These are phyloP conservation scores for Globisporangium nodosum DNA, from an alignment of 352 stramenopile species.

Conservation along the genomic window DNA sequence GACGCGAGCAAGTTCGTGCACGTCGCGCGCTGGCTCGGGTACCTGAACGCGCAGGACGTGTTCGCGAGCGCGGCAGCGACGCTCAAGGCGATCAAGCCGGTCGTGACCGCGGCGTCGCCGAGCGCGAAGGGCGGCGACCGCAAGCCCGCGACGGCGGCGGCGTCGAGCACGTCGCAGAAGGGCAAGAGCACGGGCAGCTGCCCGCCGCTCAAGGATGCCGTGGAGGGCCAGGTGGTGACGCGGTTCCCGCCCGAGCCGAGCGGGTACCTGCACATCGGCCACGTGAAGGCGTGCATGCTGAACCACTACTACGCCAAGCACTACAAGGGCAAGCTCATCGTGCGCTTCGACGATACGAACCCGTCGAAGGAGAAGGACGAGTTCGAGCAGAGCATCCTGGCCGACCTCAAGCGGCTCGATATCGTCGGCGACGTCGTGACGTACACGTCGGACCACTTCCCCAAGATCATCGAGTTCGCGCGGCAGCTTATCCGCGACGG, in stretches of 20 bases:
- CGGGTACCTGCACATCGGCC: constrained; percentile 88
- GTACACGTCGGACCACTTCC: constrained; percentile 99
- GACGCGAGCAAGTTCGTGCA: constrained; percentile 50
- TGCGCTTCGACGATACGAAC: constrained; percentile 99
- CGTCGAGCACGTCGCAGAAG: constrained; percentile 30
- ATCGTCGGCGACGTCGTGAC: constrained; percentile 79
- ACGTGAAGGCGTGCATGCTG: constrained; percentile 99
- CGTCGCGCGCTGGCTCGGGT: constrained; percentile 69
- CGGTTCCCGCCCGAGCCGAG: constrained; percentile 75
- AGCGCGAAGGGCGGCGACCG: constrained; percentile 10
- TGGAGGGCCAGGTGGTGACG: constrained; percentile 94
- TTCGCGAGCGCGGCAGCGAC: constrained; percentile 46
- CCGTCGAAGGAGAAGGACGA: constrained; percentile 99
- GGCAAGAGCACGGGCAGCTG: constrained; percentile 87
- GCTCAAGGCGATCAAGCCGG: constrained; percentile 45
- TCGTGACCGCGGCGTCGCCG: constrained; percentile 8
- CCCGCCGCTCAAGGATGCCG: constrained; percentile 91
- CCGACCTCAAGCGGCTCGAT: constrained; percentile 85
- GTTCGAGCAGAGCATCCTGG: constrained; percentile 95
- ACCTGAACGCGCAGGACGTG: constrained; percentile 51
- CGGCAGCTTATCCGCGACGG: constrained; percentile 93
- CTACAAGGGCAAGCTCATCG: constrained; percentile 97
- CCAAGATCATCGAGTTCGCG: constrained; percentile 92
- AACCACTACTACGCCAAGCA: constrained; percentile 99
- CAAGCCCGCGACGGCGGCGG: constrained; percentile 8